phyloP scores from a whole-genome alignment of 176 grass and related monocot genomes.

The Eleusine coracana region DNA sequence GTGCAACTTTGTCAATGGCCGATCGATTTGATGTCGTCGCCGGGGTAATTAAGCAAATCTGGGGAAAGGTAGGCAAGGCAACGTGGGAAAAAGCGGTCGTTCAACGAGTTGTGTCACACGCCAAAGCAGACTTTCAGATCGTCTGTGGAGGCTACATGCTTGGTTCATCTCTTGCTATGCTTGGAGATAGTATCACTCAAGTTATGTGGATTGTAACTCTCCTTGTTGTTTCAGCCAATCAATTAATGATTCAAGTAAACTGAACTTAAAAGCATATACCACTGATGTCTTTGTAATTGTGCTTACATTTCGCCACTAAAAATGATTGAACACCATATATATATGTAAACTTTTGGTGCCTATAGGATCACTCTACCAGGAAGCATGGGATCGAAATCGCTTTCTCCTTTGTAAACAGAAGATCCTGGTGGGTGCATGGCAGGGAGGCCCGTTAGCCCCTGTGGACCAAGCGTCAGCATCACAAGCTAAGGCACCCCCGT shows the following conservation, averaged over 20 bases:
- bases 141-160: background rate
- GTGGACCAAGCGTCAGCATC: conserved; percentile 48
- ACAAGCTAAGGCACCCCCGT: conserved; percentile 29
- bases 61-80: conserved; percentile 21
- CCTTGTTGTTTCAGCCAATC: background rate
- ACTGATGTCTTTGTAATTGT: too few relatives aligned
- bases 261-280: background rate
- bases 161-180: too few relatives aligned
- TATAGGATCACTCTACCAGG: background rate
- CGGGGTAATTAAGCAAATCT: conserved; percentile 8
- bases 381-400: background rate
- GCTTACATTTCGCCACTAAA: background rate
- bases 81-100: background rate
- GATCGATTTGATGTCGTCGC: conserved; percentile 45
- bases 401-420: conserved; percentile 19
- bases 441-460: conserved; percentile 28
- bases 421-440: conserved; percentile 49
- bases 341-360: background rate
- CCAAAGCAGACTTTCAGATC: conserved; percentile 16
- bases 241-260: background rate
- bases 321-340: too few relatives aligned
- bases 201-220: background rate
- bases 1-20: conserved; percentile 43
- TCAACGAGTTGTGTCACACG: conserved; percentile 17
- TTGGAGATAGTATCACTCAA: background rate